Evolutionary conservation across 441 rosid species (phyloP).

Genomic region (Kokia cookei): DNA sequence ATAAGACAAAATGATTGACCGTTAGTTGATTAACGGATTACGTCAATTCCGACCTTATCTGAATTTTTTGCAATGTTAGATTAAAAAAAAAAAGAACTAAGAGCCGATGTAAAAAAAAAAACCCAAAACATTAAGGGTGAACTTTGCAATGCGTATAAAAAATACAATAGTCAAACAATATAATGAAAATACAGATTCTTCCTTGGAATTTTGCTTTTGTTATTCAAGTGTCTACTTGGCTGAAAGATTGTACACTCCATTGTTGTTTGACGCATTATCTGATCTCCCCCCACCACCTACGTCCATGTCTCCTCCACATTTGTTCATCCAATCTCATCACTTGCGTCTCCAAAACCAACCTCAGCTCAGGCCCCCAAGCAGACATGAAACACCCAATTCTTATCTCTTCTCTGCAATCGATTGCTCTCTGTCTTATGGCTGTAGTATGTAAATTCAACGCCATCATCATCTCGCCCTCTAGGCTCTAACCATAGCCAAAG

Average conservation of each 20-base stretch:
- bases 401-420: slow-evolving; percentile 7
- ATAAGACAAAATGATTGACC: too few species aligned
- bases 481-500: neutral
- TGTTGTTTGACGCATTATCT: neutral
- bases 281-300: slow-evolving; percentile 1
- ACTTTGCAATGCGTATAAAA: neutral
- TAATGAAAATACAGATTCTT: slow-evolving; percentile 13
- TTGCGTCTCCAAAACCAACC: slow-evolving; percentile 6
- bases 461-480: neutral
- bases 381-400: neutral
- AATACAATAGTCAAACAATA: slow-evolving; percentile 32
- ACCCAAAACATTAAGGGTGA: too few species aligned
- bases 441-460: slow-evolving; percentile 11
- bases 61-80: too few species aligned
- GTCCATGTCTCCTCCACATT: neutral
- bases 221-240: slow-evolving; percentile 13
- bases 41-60: too few species aligned
- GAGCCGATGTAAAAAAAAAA: too few species aligned
- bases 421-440: slow-evolving; percentile 8
- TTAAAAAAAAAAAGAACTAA: too few species aligned
- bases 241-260: neutral
- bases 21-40: fast-evolving
- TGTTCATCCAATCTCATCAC: slow-evolving; percentile 4
- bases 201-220: slow-evolving; percentile 8
- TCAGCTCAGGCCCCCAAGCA: neutral